Conservation (phyloP, 768 basidiomycete genomes). For the Psilocybe sp. region DNA sequence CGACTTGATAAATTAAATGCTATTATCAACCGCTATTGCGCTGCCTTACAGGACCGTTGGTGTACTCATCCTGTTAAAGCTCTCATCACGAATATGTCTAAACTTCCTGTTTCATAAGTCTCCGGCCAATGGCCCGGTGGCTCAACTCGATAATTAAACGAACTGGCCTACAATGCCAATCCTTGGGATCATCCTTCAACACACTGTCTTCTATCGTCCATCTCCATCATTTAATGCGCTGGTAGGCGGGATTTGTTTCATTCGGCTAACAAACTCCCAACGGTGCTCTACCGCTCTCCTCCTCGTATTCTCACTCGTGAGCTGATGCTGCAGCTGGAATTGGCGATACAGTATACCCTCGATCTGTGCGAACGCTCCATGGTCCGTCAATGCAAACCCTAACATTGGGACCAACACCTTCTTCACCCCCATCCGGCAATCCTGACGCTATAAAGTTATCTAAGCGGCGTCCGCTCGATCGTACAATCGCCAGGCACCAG, state of each 20-base stretch:
- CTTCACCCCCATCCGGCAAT: too few species aligned
- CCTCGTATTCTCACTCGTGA: conserved; percentile 8
- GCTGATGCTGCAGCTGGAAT: neutral
- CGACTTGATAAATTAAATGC: conserved; percentile 1
- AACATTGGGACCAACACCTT: too few species aligned
- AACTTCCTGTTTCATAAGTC: conserved; percentile 2
- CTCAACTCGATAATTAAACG: neutral
- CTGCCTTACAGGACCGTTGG: neutral
- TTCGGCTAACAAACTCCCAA: neutral
- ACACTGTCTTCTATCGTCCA: neutral
- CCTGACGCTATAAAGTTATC: too few species aligned
- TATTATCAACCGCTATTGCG: neutral
- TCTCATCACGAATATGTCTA: too few species aligned
- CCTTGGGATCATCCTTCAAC: neutral
- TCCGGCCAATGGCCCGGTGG: neutral
- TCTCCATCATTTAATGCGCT: conserved; percentile 18
- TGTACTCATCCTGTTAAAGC: too few species aligned
- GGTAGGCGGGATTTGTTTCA: conserved; percentile 12
- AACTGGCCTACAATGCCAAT: conserved; percentile 2
- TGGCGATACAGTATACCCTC: too few species aligned
- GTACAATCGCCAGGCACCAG: too few species aligned
- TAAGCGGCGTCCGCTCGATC: too few species aligned
- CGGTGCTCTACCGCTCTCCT: conserved; percentile 4
- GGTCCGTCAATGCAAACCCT: too few species aligned
- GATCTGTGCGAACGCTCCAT: too few species aligned